Conservation (phyloP, 208 protist genomes). For the Trypanosoma congolense region DNA sequence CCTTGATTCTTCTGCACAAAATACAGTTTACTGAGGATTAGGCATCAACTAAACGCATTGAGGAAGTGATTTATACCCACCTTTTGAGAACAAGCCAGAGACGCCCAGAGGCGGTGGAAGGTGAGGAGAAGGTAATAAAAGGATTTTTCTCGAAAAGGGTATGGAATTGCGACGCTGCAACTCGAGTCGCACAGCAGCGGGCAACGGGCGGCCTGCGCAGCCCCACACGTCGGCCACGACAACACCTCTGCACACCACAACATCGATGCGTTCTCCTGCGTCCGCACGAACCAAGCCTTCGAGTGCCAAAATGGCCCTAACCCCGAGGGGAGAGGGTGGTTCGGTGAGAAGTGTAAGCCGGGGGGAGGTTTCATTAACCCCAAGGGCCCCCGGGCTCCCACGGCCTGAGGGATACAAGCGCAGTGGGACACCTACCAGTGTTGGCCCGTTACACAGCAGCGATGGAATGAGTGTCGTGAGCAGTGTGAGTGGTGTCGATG, state of each 20-base stretch:
- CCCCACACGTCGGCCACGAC: constrained; percentile 8
- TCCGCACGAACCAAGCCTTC: constrained; percentile 9
- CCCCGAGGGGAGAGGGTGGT: neutral
- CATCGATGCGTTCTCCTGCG: constrained; percentile 21
- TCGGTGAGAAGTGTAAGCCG: neutral
- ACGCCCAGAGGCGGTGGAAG: neutral
- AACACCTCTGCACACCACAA: constrained; percentile 2
- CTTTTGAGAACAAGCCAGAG: neutral
- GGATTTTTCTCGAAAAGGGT: neutral
- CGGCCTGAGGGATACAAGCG: constrained; percentile 36
- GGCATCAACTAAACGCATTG: no score
- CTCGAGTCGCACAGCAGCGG: constrained; percentile 44
- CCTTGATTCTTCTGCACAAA: no score
- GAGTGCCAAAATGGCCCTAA: constrained; percentile 5
- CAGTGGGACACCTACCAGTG: constrained; percentile 33
- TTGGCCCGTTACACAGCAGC: neutral
- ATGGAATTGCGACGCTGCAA: constrained; percentile 78
- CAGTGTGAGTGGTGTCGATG: constrained; percentile 3
- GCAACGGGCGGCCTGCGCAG: constrained; percentile 14
- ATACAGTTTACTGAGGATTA: no score
- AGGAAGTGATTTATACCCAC: no score
- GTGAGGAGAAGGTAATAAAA: no score
- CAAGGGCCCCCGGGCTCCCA: constrained; percentile 7
- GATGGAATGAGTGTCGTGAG: constrained; percentile 1
- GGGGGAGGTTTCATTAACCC: neutral